These are phyloP conservation scores for Fusarium proliferatum DNA, from an alignment of 2,329 filamentous ascomycete species.

Conservation along the genomic window DNA sequence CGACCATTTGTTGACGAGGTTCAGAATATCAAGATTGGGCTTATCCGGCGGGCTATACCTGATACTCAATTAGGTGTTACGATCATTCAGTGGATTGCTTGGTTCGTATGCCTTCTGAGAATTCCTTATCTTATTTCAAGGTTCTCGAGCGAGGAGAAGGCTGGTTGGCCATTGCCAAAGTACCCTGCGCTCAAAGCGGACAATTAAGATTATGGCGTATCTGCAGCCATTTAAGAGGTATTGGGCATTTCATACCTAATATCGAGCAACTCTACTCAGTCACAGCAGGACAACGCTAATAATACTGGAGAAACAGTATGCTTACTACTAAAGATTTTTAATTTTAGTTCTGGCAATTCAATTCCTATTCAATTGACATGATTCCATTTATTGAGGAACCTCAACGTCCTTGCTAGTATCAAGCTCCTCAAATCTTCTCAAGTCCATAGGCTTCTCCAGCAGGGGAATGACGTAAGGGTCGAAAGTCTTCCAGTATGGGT, in stretches of 20 bases:
- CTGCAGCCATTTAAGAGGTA: accelerated
- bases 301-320: background rate
- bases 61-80: conserved; percentile 15
- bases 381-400: conserved; percentile 47
- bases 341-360: background rate
- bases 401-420: conserved; percentile 64
- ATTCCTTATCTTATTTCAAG: conserved; percentile 19
- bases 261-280: background rate
- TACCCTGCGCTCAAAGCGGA: conserved; percentile 9
- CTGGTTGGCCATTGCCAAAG: conserved; percentile 20
- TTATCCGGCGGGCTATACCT: conserved; percentile 6
- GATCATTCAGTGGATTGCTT: conserved; percentile 25
- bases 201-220: background rate
- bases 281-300: background rate
- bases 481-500: conserved; percentile 81
- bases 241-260: background rate
- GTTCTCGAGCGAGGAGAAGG: conserved; percentile 29
- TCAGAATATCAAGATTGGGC: conserved; percentile 20
- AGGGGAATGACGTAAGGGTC: conserved; percentile 78
- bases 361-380: background rate
- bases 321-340: too few species aligned
- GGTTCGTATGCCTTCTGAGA: conserved; percentile 19
- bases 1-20: conserved; percentile 24
- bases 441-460: conserved; percentile 75
- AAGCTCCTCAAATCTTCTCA: conserved; percentile 74